phyloP scores from a whole-genome alignment of 768 basidiomycete species.

The Coprinopsis cinerea region DNA sequence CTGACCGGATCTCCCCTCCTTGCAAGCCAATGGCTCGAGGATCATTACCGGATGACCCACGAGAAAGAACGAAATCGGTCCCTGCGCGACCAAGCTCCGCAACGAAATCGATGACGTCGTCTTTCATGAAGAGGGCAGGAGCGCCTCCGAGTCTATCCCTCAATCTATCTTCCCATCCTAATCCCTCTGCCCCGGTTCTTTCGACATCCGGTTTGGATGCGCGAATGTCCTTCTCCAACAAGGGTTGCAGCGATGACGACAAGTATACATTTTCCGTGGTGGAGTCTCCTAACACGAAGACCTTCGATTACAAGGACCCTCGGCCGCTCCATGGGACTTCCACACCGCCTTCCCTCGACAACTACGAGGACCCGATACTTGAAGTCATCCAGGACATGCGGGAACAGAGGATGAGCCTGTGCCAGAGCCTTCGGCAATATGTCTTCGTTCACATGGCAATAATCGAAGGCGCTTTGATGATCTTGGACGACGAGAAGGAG shows the following conservation, averaged over 20 bases:
- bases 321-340: conserved; percentile 46
- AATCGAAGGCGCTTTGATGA: conserved; percentile 71
- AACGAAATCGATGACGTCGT: background rate
- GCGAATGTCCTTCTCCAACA: too few relatives aligned
- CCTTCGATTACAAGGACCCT: conserved; percentile 57
- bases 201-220: background rate
- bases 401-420: conserved; percentile 93
- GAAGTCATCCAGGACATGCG: conserved; percentile 89
- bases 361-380: conserved; percentile 71
- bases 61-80: conserved; percentile 8
- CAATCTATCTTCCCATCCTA: background rate
- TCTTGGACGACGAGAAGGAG: conserved; percentile 67
- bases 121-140: background rate
- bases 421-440: conserved; percentile 92
- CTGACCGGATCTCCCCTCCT: background rate
- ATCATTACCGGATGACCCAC: background rate
- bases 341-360: conserved; percentile 56
- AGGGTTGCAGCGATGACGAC: too few relatives aligned
- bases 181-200: conserved; percentile 1
- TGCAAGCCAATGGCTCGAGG: background rate
- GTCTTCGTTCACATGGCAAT: conserved; percentile 88
- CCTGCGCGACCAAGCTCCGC: background rate
- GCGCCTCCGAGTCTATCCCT: conserved; percentile 2
- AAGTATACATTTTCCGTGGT: too few relatives aligned
- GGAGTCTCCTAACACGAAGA: too few relatives aligned